Base-by-base conservation (phyloP, 1,284 basidiomycete species). In the Rugosomyces carneus region DNA sequence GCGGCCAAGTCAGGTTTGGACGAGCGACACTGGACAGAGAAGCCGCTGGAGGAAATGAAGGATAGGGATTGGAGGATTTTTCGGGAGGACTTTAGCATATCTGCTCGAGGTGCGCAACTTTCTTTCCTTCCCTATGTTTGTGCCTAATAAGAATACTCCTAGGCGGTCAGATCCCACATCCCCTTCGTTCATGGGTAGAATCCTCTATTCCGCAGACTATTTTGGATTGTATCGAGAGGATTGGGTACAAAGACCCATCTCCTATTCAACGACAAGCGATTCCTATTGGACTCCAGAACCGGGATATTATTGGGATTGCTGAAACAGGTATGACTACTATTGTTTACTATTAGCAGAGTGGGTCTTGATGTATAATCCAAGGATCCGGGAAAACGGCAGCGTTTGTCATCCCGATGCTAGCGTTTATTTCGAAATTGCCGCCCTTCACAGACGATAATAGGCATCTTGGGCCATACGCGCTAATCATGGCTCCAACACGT, bases 21-120 rank as follows among this genome's bases (percentile, higher is more conserved):
- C 60, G 93, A 95, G 60, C 76, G 93, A 53, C 96, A 98, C 69
- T 99, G 96, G 96, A 87, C 87, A 1, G 92, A 97, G n/a, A 99
- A 99, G 67, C 78, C 84, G 1, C 70, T 99, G 24, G 65, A 72
- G 1, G 92, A 98, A 65, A 98, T 99, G 96, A 89, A 87, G 60
- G 96, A 98, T 58, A 78, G 95, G 47, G 95, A 99, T 63, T 99
- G 95, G 95, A 81, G 95, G 58, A 99, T 99, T 64, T 99, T 99
- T 71, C 76, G 94, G 52, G 95, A 99, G 66, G 95, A 99, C 67
- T 99, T 96, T 69, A 93, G 84, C 58, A 99, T 99, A 52, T 83
- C 91, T 43, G 86, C 93, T 2, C 71, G 93, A 63, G 93, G 89
- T 84, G 41, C 37, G 74, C 63, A 5, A 27, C 6, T 37, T 38